Percentiles rank a stretch among this genome's conserved stretches.
Conservation (phyloP, 192 early-diverging fungal species). For the Mortierella hygrophila region DNA sequence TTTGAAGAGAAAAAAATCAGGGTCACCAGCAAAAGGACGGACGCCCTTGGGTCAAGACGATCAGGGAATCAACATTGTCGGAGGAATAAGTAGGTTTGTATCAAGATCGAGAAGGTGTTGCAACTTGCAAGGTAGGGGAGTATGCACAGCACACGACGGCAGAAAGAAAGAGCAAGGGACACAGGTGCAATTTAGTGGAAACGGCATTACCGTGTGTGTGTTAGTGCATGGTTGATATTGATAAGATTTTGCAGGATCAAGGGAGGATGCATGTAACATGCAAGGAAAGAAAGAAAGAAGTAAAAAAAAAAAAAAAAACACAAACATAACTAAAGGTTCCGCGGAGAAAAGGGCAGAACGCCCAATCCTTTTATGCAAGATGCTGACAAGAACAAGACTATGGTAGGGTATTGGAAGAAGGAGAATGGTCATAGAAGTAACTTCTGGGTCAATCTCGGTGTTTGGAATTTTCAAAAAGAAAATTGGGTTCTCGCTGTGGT, state of each 20-base stretch:
- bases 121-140: neutral
- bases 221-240: neutral
- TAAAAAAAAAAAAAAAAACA: neutral
- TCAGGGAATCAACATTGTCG: neutral
- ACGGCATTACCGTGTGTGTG: neutral
- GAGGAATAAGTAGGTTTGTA: neutral
- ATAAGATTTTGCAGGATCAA: conserved; percentile 7
- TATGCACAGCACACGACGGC: neutral
- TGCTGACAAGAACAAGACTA: neutral
- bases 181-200: too few relatives aligned
- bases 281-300: neutral
- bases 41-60: neutral
- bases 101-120: neutral
- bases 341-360: neutral
- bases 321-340: neutral
- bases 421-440: neutral
- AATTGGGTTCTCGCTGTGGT: neutral
- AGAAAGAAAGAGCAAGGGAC: neutral
- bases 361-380: neutral
- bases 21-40: neutral
- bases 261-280: too few relatives aligned
- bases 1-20: neutral
- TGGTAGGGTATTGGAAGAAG: neutral
- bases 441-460: neutral
- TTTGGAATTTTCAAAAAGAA: neutral